These are phyloP conservation scores for Umbelopsis vinacea DNA, from an alignment of 192 early-diverging fungal species.

Conservation along the genomic window DNA sequence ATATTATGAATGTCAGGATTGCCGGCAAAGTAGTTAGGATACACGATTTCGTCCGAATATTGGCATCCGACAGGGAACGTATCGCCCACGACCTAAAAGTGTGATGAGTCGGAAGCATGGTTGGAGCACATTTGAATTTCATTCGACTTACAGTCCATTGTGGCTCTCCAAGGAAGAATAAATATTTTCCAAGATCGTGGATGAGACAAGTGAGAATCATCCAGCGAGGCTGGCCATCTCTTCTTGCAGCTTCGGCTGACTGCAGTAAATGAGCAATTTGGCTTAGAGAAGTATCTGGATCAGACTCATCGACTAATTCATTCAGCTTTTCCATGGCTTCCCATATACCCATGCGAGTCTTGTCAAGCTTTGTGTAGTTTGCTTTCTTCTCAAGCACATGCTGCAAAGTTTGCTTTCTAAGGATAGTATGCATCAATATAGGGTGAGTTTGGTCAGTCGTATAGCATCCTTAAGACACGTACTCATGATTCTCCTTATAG, in stretches of 20 bases:
- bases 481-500: conserved; percentile 45
- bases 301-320: conserved; percentile 50
- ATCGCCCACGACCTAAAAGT: conserved; percentile 45
- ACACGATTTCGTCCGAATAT: conserved; percentile 50
- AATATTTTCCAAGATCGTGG: conserved; percentile 58
- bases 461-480: not conserved
- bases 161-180: conserved; percentile 46
- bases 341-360: conserved; percentile 49
- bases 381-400: conserved; percentile 34
- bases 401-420: conserved; percentile 40
- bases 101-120: not conserved
- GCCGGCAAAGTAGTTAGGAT: conserved; percentile 36
- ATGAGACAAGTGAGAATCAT: conserved; percentile 52
- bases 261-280: conserved; percentile 58
- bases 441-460: no score
- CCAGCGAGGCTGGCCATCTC: conserved; percentile 53
- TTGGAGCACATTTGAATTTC: not conserved
- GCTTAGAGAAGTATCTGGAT: conserved; percentile 54
- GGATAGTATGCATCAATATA: not conserved
- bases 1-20: conserved; percentile 46
- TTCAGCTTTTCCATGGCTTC: conserved; percentile 50
- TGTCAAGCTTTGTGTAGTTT: conserved; percentile 27
- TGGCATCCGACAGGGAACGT: conserved; percentile 60
- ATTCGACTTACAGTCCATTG: conserved; percentile 51
- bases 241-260: conserved; percentile 50